A percentile compares a stretch with the other conserved stretches of the same genome.
These are phyloP conservation scores for Alnus glutinosa DNA, from an alignment of 306 rosid genomes.

Conservation along the genomic window DNA sequence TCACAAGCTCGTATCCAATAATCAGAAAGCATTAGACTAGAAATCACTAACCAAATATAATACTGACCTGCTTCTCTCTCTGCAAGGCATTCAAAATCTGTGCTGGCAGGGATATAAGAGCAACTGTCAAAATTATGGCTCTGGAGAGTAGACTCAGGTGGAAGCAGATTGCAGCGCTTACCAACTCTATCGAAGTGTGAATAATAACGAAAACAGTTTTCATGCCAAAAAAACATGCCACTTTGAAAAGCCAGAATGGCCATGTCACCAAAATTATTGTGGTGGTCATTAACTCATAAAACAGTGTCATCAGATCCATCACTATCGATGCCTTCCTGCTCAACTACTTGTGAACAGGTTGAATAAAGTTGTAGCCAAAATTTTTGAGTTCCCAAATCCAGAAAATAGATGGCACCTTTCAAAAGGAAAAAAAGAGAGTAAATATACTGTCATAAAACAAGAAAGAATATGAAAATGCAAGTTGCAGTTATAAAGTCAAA, in stretches of 20 bases:
- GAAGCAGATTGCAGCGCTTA: constrained; percentile 42
- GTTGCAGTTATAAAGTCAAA: not conserved
- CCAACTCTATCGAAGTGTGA: constrained; percentile 59
- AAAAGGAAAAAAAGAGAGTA: not conserved
- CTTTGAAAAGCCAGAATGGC: constrained; percentile 48
- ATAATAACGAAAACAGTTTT: constrained; percentile 41
- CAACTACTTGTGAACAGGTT: constrained; percentile 33
- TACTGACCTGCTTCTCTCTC: constrained; percentile 71
- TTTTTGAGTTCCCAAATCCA: constrained; percentile 30
- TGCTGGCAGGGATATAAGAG: constrained; percentile 61
- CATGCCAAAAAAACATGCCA: constrained; percentile 49
- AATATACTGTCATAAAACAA: not conserved
- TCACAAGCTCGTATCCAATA: not conserved
- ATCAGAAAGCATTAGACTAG: not conserved
- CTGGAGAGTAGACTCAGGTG: constrained; percentile 48
- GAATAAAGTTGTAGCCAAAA: constrained; percentile 10
- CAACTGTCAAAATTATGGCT: constrained; percentile 45
- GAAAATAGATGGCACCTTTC: constrained; percentile 24
- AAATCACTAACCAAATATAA: not conserved
- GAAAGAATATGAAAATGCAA: not conserved
- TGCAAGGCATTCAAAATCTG: constrained; percentile 52
- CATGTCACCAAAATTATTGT: constrained; percentile 40
- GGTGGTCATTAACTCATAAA: constrained; percentile 42
- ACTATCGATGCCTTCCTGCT: constrained; percentile 27
- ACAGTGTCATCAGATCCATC: constrained; percentile 45